phyloP scores from a whole-genome alignment of 2,329 filamentous ascomycete species.

The Diaporthe ampelina region DNA sequence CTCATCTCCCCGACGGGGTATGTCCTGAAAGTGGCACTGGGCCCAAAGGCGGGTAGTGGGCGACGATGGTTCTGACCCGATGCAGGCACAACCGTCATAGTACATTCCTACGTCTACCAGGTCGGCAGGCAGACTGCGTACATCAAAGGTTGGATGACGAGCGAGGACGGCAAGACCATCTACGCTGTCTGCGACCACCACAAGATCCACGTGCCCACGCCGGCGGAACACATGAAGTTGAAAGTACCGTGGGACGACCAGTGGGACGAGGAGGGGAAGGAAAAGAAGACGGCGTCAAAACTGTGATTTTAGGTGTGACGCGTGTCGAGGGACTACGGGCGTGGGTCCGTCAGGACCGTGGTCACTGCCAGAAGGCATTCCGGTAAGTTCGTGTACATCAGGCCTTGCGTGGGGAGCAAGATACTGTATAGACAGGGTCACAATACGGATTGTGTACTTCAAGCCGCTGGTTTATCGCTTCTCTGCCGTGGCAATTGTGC shows the following conservation, averaged over 20 bases:
- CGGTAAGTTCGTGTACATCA: neutral
- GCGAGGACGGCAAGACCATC: slow-evolving; percentile 59
- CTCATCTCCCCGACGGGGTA: too few species aligned
- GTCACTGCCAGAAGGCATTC: neutral
- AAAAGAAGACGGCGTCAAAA: slow-evolving; percentile 40
- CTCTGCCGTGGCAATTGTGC: neutral
- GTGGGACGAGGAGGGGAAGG: slow-evolving; percentile 48
- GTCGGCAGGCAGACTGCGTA: slow-evolving; percentile 65
- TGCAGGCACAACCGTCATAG: slow-evolving; percentile 54
- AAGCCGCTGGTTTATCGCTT: neutral
- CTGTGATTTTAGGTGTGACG: neutral
- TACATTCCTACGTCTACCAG: slow-evolving; percentile 59
- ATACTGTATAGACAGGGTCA: neutral
- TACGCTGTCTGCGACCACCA: slow-evolving; percentile 67
- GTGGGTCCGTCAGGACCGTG: too few species aligned
- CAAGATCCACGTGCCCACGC: slow-evolving; percentile 61
- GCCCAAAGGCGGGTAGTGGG: too few species aligned
- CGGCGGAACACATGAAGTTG: slow-evolving; percentile 54
- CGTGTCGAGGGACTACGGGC: neutral
- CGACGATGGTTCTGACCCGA: neutral
- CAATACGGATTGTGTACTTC: neutral
- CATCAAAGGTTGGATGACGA: slow-evolving; percentile 63
- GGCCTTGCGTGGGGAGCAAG: neutral
- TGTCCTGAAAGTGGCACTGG: neutral
- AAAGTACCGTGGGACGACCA: slow-evolving; percentile 60